Percentiles rank a stretch among this genome's conserved stretches.
phyloP scores from a whole-genome alignment of 1,139 yeast genomes.

The Debaryomycetaceae sp. region DNA sequence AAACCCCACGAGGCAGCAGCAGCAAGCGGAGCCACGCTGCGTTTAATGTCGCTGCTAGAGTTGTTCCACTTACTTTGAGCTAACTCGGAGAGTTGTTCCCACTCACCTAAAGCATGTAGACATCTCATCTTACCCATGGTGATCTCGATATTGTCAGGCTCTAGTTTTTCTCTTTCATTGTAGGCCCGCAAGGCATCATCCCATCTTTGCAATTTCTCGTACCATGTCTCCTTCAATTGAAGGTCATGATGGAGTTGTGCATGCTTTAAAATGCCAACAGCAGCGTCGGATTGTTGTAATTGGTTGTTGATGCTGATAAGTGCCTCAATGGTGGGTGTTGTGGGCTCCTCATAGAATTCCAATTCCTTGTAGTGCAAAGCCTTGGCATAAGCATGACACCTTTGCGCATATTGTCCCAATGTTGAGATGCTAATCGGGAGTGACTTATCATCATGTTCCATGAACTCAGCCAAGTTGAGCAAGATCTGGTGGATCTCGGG shows the following conservation, averaged over 20 bases:
- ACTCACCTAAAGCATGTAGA: constrained; percentile 94
- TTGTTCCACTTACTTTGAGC: constrained; percentile 84
- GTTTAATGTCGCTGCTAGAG: constrained; percentile 65
- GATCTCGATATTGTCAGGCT: constrained; percentile 64
- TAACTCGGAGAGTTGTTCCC: constrained; percentile 87
- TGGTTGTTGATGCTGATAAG: constrained; percentile 90
- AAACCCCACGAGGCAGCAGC: constrained; percentile 99
- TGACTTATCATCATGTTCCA: constrained; percentile 97
- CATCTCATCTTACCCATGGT: constrained; percentile 98
- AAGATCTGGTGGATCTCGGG: constrained; percentile 93
- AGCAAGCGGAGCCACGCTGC: constrained; percentile 94
- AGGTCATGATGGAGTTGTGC: constrained; percentile 92
- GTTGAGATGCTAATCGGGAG: constrained; percentile 87
- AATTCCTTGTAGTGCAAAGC: constrained; percentile 94
- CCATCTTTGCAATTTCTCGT: constrained; percentile 95
- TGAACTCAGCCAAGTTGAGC: constrained; percentile 85
- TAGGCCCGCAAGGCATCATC: constrained; percentile 94
- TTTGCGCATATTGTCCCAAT: constrained; percentile 86
- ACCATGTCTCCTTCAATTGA: constrained; percentile 96
- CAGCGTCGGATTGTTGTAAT: constrained; percentile 95
- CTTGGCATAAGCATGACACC: constrained; percentile 96
- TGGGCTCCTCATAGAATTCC: constrained; percentile 90
- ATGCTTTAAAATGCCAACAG: constrained; percentile 91
- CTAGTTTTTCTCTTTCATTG: constrained; percentile 60
- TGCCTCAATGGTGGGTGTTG: constrained; percentile 88